Evolutionary conservation across 352 stramenopile species (phyloP).

Genomic region (Plasmopara muralis): DNA sequence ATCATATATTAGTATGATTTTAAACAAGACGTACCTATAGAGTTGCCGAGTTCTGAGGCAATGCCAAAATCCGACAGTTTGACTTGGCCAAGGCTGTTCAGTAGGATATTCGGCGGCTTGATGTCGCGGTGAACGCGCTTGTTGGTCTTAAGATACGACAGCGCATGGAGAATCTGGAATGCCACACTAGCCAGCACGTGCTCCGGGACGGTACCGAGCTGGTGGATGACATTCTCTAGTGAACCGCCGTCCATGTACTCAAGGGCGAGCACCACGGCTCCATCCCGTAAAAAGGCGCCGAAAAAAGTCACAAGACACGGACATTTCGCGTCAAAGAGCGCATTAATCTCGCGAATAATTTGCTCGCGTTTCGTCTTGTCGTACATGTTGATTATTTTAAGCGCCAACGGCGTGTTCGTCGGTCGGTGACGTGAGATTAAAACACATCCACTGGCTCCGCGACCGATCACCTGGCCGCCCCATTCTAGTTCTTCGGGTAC

Average conservation of each 20-base stretch:
- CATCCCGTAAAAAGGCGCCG: slow-evolving; percentile 85
- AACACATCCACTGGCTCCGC: slow-evolving; percentile 63
- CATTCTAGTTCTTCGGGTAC: slow-evolving; percentile 74
- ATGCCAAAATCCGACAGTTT: slow-evolving; percentile 98
- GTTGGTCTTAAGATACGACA: slow-evolving; percentile 92
- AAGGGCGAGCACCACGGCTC: slow-evolving; percentile 85
- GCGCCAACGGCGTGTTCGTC: slow-evolving; percentile 68
- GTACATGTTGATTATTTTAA: slow-evolving; percentile 88
- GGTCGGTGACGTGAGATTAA: slow-evolving; percentile 58
- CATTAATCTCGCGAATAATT: slow-evolving; percentile 86
- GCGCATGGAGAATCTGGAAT: slow-evolving; percentile 91
- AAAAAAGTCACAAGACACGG: slow-evolving; percentile 87
- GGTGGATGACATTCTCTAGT: slow-evolving; percentile 82
- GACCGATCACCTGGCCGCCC: slow-evolving; percentile 65
- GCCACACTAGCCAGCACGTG: slow-evolving; percentile 83
- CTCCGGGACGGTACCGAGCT: slow-evolving; percentile 83
- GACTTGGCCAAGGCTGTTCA: slow-evolving; percentile 87
- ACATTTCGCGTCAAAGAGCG: slow-evolving; percentile 78
- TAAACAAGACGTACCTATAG: slow-evolving; percentile 43
- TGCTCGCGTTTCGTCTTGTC: slow-evolving; percentile 82
- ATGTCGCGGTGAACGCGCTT: slow-evolving; percentile 92
- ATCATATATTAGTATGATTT: not conserved
- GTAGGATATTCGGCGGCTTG: slow-evolving; percentile 94
- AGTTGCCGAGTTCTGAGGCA: slow-evolving; percentile 79
- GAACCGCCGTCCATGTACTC: slow-evolving; percentile 93